Base-by-base conservation (phyloP, 208 protist species). In the Leishmania aethiopica region DNA sequence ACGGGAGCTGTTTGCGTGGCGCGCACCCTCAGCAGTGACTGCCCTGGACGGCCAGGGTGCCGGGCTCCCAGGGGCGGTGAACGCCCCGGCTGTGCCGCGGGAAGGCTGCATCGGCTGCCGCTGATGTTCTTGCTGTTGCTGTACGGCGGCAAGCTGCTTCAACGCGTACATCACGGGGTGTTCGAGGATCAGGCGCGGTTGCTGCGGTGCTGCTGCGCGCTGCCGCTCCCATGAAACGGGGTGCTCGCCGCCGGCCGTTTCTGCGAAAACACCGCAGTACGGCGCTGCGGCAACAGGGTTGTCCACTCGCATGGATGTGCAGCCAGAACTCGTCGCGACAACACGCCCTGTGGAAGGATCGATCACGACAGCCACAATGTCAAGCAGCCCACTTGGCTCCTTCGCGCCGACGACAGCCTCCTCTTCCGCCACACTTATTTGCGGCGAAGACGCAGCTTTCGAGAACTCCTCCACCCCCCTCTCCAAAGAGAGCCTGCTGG, bases 121-220 rank as follows among this genome's bases (percentile, higher is more conserved):
- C 47, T 40, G 45, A 8, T 75, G 28, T 19, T 42, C 47, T 49
- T 70, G 11, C 37, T 55, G 67, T 67, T 75, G 74, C 75, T 91
- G 89, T 13, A 67, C 25, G 22, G 53, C 73, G 15, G 94, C 84
- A 0, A 97, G 86, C 66, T 88, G 62, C 71, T 95, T 96, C 57
- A 98, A 77, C 0, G 89, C 88, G 77, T 88, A 82, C 66, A 87
- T 98, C 7, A 98, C 93, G 3, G 93, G 93, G 57, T 98, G 95
- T 51, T 96, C 91, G 22, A 96, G 37, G 35, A 93, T 78, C 10
- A 94, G 55, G 67, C 4, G n/a, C 22, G 67, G 7, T 51, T 35
- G 19, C 49, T 67, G 72, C 25, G 40, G 71, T 67, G 55, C 55
- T 32, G 40, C 22, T 35, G 35, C 15, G 60, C 32, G 67, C 67